Percentiles rank a stretch among this genome's conserved stretches.
phyloP scores from a whole-genome alignment of 768 basidiomycete genomes.

The Fibroporia radiculosa region DNA sequence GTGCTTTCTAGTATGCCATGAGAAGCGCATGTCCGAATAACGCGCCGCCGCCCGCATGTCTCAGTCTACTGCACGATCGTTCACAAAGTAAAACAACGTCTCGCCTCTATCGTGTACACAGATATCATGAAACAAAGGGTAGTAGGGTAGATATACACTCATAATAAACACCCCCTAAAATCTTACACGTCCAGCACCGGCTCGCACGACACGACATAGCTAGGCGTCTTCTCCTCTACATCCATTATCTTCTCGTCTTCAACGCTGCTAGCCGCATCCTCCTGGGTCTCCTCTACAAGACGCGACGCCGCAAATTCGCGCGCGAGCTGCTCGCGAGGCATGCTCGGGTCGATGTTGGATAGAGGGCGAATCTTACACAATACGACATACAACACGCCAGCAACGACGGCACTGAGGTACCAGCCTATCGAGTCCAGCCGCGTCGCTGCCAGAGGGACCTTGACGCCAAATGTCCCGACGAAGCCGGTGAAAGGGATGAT shows the following conservation, averaged over 20 bases:
- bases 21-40: no score
- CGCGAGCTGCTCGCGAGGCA: slow-evolving; percentile 9
- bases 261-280: not conserved
- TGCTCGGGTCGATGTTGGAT: slow-evolving; percentile 6
- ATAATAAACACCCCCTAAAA: no score
- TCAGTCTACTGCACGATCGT: no score
- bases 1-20: no score
- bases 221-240: not conserved
- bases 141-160: no score
- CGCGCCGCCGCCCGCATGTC: no score
- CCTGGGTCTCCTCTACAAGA: not conserved
- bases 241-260: slow-evolving; percentile 1
- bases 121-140: no score
- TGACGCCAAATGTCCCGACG: slow-evolving; percentile 13
- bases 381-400: slow-evolving; percentile 10
- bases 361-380: slow-evolving; percentile 8
- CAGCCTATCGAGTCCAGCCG: slow-evolving; percentile 11
- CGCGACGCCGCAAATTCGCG: slow-evolving; percentile 6
- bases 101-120: no score
- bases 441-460: slow-evolving; percentile 8
- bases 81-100: no score
- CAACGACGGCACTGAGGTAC: slow-evolving; percentile 11
- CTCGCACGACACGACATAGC: not conserved
- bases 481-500: slow-evolving; percentile 13
- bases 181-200: not conserved